Percentiles rank a stretch among this genome's conserved stretches.
These are phyloP conservation scores for Cercospora citrullina DNA, from an alignment of 2,329 filamentous ascomycete species.

Conservation along the genomic window DNA sequence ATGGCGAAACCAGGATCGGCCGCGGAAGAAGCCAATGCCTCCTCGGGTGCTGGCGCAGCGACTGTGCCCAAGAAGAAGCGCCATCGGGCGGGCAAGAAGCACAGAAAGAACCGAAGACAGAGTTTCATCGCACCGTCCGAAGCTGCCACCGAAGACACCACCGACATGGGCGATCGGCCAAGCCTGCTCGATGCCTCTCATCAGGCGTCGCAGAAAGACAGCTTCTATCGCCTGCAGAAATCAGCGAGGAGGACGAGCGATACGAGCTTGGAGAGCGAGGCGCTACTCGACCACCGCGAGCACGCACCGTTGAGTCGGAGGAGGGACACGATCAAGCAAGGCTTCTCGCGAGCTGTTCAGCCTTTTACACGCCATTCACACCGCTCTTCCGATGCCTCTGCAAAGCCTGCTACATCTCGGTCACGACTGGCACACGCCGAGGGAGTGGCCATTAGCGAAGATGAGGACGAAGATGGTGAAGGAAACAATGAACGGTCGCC, in stretches of 20 bases:
- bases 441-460: slow-evolving; percentile 33
- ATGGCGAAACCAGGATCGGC: slow-evolving; percentile 19
- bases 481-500: slow-evolving; percentile 52
- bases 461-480: slow-evolving; percentile 54
- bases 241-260: slow-evolving; percentile 61
- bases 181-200: slow-evolving; percentile 44
- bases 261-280: slow-evolving; percentile 87
- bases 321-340: slow-evolving; percentile 46
- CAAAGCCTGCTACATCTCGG: slow-evolving; percentile 9
- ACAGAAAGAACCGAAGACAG: slow-evolving; percentile 66
- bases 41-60: slow-evolving; percentile 9
- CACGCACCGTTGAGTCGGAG: slow-evolving; percentile 45
- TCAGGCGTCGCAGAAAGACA: slow-evolving; percentile 42
- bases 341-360: slow-evolving; percentile 30
- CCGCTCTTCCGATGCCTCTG: slow-evolving; percentile 25
- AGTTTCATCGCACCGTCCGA: slow-evolving; percentile 72
- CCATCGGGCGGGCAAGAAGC: slow-evolving; percentile 57
- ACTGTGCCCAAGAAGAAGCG: slow-evolving; percentile 27
- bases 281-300: slow-evolving; percentile 77
- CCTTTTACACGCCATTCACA: slow-evolving; percentile 30
- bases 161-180: slow-evolving; percentile 50
- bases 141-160: slow-evolving; percentile 51
- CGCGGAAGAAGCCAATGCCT: neutral
- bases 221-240: slow-evolving; percentile 55
- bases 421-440: slow-evolving; percentile 14